These are phyloP conservation scores for Diaporthe sp. DNA, from an alignment of 2,329 filamentous ascomycete genomes.

Conservation along the genomic window DNA sequence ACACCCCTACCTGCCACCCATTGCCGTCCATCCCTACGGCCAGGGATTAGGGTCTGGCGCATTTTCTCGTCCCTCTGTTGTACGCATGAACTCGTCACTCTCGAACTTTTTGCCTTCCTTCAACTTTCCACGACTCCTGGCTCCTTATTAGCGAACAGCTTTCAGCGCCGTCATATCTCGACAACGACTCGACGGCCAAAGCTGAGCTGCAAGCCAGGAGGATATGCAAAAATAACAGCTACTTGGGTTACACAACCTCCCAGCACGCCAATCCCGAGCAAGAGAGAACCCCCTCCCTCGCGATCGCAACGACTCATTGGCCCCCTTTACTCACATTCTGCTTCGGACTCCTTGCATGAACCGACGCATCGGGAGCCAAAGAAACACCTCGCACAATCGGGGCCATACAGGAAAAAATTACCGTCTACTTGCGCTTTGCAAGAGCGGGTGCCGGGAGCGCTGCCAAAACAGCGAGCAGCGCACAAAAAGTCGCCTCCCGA, in stretches of 20 bases:
- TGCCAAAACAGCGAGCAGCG: not conserved
- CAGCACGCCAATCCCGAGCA: slow-evolving; percentile 29
- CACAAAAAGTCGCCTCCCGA: not conserved
- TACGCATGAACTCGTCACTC: slow-evolving; percentile 30
- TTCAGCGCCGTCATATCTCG: not conserved
- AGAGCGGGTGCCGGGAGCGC: not conserved
- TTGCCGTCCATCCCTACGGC: slow-evolving; percentile 20
- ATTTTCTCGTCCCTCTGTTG: slow-evolving; percentile 14
- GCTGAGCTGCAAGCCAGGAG: not conserved
- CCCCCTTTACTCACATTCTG: slow-evolving; percentile 20
- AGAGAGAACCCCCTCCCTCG: slow-evolving; percentile 31
- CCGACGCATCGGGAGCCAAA: slow-evolving; percentile 19
- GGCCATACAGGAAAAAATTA: not conserved
- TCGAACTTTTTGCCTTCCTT: slow-evolving; percentile 12
- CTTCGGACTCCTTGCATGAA: slow-evolving; percentile 39
- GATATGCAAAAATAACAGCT: slow-evolving; percentile 7
- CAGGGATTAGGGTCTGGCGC: slow-evolving; percentile 34
- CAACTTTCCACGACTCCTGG: not conserved
- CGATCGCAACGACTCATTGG: slow-evolving; percentile 30
- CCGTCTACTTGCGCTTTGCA: not conserved
- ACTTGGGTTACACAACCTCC: slow-evolving; percentile 28
- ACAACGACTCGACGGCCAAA: not conserved
- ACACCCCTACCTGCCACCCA: slow-evolving; percentile 20
- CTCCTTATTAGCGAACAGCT: not conserved
- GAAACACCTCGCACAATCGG: not conserved